A percentile compares a stretch with the other conserved stretches of the same genome.
Conservation (phyloP, 176 grass and related monocot species). For the Carex pumila region DNA sequence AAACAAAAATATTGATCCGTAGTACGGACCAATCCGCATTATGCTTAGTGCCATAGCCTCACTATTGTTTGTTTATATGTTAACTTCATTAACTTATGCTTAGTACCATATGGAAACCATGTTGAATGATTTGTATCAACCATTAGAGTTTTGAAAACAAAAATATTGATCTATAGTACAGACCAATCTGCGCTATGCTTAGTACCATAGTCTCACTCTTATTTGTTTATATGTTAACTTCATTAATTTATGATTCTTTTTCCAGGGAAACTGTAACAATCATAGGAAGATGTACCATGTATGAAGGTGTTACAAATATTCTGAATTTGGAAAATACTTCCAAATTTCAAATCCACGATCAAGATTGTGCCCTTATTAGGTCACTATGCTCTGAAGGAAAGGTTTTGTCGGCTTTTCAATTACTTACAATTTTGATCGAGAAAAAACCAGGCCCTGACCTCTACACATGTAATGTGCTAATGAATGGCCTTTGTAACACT, state of each 20-base stretch:
- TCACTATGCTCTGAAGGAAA: conserved; percentile 33
- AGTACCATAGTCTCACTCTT: not conserved
- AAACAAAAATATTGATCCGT: too few relatives aligned
- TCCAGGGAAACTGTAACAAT: conserved; percentile 44
- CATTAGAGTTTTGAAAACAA: too few relatives aligned
- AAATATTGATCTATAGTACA: too few relatives aligned
- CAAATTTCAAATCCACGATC: conserved; percentile 8
- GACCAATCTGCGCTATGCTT: too few relatives aligned
- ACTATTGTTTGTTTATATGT: too few relatives aligned
- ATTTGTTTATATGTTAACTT: not conserved
- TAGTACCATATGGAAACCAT: too few relatives aligned
- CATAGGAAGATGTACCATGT: conserved; percentile 29
- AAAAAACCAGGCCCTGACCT: conserved; percentile 19
- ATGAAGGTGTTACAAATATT: conserved; percentile 21
- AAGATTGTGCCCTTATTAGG: conserved; percentile 40
- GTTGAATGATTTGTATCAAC: too few relatives aligned
- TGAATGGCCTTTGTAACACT: conserved; percentile 46
- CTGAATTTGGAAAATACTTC: conserved; percentile 24
- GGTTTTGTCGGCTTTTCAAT: conserved; percentile 22
- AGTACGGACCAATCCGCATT: too few relatives aligned
- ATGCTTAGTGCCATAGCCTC: too few relatives aligned
- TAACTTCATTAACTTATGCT: too few relatives aligned
- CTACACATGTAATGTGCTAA: conserved; percentile 38
- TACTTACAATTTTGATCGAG: conserved; percentile 24
- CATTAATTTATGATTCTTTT: not conserved